phyloP scores from a whole-genome alignment of 2,329 filamentous ascomycete species.

The Cladosporium colombiae region DNA sequence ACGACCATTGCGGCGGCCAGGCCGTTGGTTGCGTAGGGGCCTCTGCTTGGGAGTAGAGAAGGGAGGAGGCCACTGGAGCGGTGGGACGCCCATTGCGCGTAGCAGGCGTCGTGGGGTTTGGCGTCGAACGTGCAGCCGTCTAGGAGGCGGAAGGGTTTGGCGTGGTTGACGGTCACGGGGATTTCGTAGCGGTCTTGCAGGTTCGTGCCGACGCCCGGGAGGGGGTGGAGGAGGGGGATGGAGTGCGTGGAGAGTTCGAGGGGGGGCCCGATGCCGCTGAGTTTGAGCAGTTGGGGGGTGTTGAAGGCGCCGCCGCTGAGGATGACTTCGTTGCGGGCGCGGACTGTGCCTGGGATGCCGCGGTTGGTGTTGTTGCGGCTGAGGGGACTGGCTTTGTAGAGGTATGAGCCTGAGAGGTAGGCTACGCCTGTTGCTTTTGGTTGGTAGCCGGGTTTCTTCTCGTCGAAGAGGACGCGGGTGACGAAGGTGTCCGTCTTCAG shows the following conservation, averaged over 20 bases:
- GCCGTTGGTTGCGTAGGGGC: conserved; percentile 52
- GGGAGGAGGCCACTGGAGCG: no score
- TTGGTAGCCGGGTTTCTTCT: conserved; percentile 52
- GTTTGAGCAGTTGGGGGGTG: conserved; percentile 64
- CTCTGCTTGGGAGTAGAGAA: conserved; percentile 38
- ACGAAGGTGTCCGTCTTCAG: conserved; percentile 63
- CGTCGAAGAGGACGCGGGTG: conserved; percentile 61
- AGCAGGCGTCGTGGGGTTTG: conserved; percentile 42
- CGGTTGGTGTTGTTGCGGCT: conserved; percentile 16
- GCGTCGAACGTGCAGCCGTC: conserved; percentile 43
- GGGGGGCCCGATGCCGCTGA: conserved; percentile 62
- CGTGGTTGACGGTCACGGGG: conserved; percentile 49
- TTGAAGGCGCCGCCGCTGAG: conserved; percentile 58
- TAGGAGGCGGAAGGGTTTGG: conserved; percentile 40
- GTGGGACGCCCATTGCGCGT: conserved; percentile 36
- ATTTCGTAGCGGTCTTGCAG: conserved; percentile 63
- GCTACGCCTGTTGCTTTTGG: conserved; percentile 52
- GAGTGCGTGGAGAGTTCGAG: conserved; percentile 54
- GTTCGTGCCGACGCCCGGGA: conserved; percentile 61
- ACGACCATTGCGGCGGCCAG: conserved; percentile 41
- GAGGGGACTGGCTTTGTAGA: conserved; percentile 43
- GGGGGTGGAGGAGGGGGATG: conserved; percentile 58
- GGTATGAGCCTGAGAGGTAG: conserved; percentile 42
- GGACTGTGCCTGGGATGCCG: conserved; percentile 44
- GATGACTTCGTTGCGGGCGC: conserved; percentile 46